Evolutionary conservation across 2,329 filamentous ascomycete genomes (phyloP), one percentile per base, ranked within the genome.

Genomic region (Ascochyta pisi): DNA sequence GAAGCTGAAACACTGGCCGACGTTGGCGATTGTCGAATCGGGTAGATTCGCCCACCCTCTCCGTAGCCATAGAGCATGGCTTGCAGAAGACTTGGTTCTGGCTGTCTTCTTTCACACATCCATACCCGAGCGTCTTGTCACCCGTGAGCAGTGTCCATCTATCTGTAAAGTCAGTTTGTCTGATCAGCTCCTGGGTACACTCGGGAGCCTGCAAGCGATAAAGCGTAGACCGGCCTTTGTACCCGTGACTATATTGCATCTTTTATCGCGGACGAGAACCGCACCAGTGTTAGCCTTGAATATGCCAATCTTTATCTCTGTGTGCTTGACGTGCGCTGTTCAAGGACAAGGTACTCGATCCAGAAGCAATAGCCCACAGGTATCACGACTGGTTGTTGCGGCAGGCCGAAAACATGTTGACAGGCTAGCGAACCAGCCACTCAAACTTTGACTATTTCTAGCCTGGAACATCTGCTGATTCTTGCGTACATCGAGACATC

Each of bases 141-240:
- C 35, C 37, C n/a, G n/a, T 29, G 33, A 29, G 40, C 15, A 29
- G 19, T 19, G 19, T 23, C 27, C 27, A 10, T 44, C 37, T 22
- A 40, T 44, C 13, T 44, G 40, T 35, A 22, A 22, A 7, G 24
- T 27, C 29, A 23, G 15, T 8, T n/a, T 16, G 55, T 54, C 47
- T 60, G 66, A 67, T 66, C 64, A 62, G 40, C 63, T 46, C 51
- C 26, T 62, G 60, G 63, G 52, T 67, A 48, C 38, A 43, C 59
- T 61, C 51, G 42, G 58, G 29, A 29, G 35, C 27, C 24, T 40
- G 33, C 38, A 39, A 45, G 35, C 46, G 53, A 40, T 16, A 29
- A 47, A 52, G 48, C 49, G 46, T 38, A 3, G 23, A 29, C 37
- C 57, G 51, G 45, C 26, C 54, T 58, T 51, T 16, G 38, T 33